Conservation (phyloP, 805 yeast genomes). For the Grigorovia humatica region DNA sequence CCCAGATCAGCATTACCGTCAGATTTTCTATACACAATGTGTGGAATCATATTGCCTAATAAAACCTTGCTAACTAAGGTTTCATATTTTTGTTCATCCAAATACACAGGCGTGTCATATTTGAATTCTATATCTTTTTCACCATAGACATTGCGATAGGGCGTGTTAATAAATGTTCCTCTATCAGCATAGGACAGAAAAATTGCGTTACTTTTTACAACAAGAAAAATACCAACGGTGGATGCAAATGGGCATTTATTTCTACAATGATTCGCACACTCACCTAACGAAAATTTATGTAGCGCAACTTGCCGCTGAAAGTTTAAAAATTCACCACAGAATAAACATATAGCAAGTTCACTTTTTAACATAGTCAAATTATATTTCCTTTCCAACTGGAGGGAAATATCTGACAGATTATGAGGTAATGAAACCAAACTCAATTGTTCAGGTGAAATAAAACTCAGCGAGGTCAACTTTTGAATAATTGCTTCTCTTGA, state of each 20-base stretch:
- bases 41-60: slow-evolving; percentile 71
- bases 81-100: slow-evolving; percentile 53
- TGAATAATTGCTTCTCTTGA: not conserved
- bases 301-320: slow-evolving; percentile 45
- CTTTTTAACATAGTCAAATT: slow-evolving; percentile 23
- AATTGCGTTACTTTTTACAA: slow-evolving; percentile 22
- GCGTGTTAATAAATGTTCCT: slow-evolving; percentile 79
- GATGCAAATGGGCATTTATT: slow-evolving; percentile 40
- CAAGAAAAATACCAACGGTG: slow-evolving; percentile 19
- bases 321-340: slow-evolving; percentile 62
- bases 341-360: slow-evolving; percentile 81
- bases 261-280: slow-evolving; percentile 63
- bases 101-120: slow-evolving; percentile 58
- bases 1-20: slow-evolving; percentile 80
- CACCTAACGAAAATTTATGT: slow-evolving; percentile 51
- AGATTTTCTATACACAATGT: slow-evolving; percentile 64
- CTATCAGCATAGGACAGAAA: slow-evolving; percentile 49
- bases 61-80: slow-evolving; percentile 58
- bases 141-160: slow-evolving; percentile 79
- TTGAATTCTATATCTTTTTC: slow-evolving; percentile 68
- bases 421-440: slow-evolving; percentile 7
- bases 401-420: slow-evolving; percentile 6
- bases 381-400: slow-evolving; percentile 6
- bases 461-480: not conserved
- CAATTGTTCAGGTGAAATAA: slow-evolving; percentile 3